These are phyloP conservation scores for Naematelia aurantialba DNA, from an alignment of 768 basidiomycete species.

Conservation along the genomic window DNA sequence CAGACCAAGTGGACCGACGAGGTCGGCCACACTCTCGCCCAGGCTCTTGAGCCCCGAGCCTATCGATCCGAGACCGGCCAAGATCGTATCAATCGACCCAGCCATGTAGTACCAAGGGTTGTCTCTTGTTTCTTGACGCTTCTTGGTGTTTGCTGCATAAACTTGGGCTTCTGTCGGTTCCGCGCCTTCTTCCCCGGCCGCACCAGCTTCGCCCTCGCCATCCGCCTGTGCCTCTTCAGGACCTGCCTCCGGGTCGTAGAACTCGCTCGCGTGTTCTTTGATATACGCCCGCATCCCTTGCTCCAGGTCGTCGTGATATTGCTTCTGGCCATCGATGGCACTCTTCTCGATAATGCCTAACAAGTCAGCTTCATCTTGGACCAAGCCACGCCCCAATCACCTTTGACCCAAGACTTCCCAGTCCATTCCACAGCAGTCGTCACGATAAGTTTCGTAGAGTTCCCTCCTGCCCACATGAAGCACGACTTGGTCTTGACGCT, in stretches of 20 bases:
- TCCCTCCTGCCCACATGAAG: conserved; percentile 83
- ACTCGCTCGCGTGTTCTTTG: conserved; percentile 80
- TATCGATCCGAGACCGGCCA: conserved; percentile 31
- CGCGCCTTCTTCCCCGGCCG: conserved; percentile 3
- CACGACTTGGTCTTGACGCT: conserved; percentile 91
- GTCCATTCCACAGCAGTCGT: conserved; percentile 95
- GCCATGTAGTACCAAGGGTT: conserved; percentile 31
- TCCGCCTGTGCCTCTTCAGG: conserved; percentile 31
- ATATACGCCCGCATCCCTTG: conserved; percentile 83
- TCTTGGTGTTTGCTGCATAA: conserved; percentile 28
- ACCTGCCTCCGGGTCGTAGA: conserved; percentile 63
- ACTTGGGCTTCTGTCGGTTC: conserved; percentile 22
- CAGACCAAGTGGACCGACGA: conserved; percentile 19
- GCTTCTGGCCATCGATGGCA: conserved; percentile 84
- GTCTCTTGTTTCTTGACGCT: conserved; percentile 29
- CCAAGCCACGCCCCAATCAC: conserved; percentile 52
- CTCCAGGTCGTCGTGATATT: conserved; percentile 78
- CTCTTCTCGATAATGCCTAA: conserved; percentile 89
- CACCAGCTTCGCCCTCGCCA: conserved; percentile 7
- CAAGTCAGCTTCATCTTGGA: background rate
- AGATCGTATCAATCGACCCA: conserved; percentile 33
- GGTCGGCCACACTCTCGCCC: conserved; percentile 21
- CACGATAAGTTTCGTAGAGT: conserved; percentile 73
- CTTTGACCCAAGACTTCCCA: conserved; percentile 92
- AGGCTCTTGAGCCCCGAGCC: conserved; percentile 26